Evolutionary conservation across 31 red algal genomes (phyloP).

Genomic region (Odonthalia washingtoniensis): DNA sequence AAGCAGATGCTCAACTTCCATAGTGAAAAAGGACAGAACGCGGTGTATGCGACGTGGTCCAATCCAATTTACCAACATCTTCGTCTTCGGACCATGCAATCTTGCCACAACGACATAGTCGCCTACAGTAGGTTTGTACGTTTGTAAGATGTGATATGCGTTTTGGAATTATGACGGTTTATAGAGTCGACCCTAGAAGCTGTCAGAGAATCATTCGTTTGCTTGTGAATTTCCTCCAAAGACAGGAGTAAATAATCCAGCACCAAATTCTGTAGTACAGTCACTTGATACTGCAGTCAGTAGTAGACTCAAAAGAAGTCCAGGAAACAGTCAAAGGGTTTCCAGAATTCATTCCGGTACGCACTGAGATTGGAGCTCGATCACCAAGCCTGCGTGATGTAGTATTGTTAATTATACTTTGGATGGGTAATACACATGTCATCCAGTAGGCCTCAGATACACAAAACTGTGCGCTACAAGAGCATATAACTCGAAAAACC

Average conservation of each 20-base stretch:
- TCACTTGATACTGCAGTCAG: background rate
- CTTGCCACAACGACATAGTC: background rate
- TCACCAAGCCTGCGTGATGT: background rate
- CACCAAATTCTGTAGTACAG: background rate
- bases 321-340: constrained; percentile 16
- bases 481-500: constrained; percentile 31
- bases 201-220: background rate
- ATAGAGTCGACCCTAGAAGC: background rate
- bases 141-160: background rate
- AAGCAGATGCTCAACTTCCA: background rate
- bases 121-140: background rate
- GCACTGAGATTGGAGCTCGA: background rate
- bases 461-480: no score
- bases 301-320: background rate
- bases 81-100: background rate
- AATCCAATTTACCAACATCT: background rate
- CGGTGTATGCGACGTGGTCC: background rate
- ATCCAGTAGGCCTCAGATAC: background rate
- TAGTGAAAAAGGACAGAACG: background rate
- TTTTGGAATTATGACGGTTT: background rate
- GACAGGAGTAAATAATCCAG: background rate
- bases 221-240: background rate
- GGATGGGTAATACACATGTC: background rate
- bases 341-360: constrained; percentile 7
- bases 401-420: constrained; percentile 10